Evolutionary conservation across 2,329 filamentous ascomycete species (phyloP).

Genomic region (Pseudogymnoascus sp.): DNA sequence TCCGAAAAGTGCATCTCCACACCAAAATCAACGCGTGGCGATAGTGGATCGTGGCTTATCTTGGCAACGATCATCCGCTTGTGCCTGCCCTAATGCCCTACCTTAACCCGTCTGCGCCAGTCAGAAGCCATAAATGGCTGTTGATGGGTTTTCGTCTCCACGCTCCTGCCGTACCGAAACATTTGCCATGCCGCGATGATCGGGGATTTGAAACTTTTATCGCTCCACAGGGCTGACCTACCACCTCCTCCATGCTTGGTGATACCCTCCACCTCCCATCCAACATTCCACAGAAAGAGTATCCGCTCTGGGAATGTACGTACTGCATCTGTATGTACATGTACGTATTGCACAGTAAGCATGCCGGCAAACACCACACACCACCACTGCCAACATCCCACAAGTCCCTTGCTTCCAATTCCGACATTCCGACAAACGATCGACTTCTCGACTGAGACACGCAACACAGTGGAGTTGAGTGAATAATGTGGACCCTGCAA

Average conservation of each 20-base stretch:
- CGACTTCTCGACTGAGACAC: not conserved
- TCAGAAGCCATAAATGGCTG: not conserved
- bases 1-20: not conserved
- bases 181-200: conserved; percentile 1
- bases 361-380: not conserved
- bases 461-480: not conserved
- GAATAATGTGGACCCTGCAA: conserved; percentile 1
- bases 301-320: not conserved
- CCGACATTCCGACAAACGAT: not conserved
- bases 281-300: not conserved
- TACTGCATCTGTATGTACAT: not conserved
- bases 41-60: not conserved
- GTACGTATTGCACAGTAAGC: not conserved
- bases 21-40: not conserved
- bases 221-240: not conserved
- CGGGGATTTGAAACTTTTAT: not conserved
- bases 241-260: not conserved
- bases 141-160: not conserved
- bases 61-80: not conserved
- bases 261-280: not conserved
- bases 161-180: not conserved
- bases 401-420: not conserved
- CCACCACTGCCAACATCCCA: not conserved
- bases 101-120: not conserved
- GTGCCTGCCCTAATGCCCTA: conserved; percentile 7